Conservation (phyloP, 2,329 filamentous ascomycete genomes). For the Thelonectria olida region DNA sequence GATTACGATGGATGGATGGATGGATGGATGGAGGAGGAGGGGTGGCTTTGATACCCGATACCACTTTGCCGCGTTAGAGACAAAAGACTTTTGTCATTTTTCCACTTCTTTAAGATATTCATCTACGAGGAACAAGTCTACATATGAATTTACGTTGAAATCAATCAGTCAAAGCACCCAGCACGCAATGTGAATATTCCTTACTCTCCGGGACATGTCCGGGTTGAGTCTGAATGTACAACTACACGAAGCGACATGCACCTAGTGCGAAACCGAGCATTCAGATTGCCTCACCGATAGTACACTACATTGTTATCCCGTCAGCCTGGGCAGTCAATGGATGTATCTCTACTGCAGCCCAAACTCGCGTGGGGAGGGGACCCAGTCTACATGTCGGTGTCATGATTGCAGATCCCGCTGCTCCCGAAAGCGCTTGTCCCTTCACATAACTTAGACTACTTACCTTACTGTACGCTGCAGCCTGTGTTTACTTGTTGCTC, state of each 20-base stretch:
- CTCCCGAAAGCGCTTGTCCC: not conserved
- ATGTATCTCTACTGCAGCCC: not conserved
- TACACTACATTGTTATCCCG: too few relatives aligned
- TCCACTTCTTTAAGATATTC: not conserved
- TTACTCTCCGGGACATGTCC: not conserved
- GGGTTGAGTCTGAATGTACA: not conserved
- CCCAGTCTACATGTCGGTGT: not conserved
- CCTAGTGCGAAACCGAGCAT: not conserved
- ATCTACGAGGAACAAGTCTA: too few relatives aligned
- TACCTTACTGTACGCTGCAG: too few relatives aligned
- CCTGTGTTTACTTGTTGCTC: not conserved
- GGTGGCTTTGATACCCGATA: constrained; percentile 31
- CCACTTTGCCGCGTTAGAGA: constrained; percentile 21
- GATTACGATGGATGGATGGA: not conserved
- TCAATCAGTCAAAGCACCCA: not conserved
- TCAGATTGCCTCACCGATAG: not conserved
- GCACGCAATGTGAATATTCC: not conserved
- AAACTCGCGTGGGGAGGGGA: not conserved
- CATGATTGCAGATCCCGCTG: constrained; percentile 20
- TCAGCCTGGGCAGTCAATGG: too few relatives aligned
- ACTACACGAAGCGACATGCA: not conserved
- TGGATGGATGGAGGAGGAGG: not conserved
- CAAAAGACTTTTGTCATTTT: not conserved
- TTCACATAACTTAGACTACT: too few relatives aligned
- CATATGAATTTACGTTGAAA: not conserved